These are phyloP conservation scores for Rhypophila decipiens DNA, from an alignment of 495 filamentous ascomycete genomes.

Conservation along the genomic window DNA sequence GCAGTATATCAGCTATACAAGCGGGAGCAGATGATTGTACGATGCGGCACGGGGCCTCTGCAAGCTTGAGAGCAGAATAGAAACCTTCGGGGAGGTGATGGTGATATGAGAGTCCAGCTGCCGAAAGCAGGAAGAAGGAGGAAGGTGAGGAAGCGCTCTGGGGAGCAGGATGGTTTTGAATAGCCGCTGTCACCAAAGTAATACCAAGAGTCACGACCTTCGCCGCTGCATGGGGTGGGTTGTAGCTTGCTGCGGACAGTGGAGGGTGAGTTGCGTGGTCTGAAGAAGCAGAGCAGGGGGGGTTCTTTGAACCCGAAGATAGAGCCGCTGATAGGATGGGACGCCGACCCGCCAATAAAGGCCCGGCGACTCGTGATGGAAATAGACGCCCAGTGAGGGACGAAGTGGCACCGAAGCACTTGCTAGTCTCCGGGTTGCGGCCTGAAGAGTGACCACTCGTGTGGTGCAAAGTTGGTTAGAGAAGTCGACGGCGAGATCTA, in stretches of 20 bases:
- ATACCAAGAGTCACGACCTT: slow-evolving; percentile 15
- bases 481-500: slow-evolving; percentile 4
- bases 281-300: slow-evolving; percentile 15
- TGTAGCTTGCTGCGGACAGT: too few species aligned
- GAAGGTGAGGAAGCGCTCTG: slow-evolving; percentile 23
- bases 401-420: slow-evolving; percentile 19
- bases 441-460: slow-evolving; percentile 19
- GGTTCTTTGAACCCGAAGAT: slow-evolving; percentile 2
- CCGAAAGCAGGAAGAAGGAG: slow-evolving; percentile 32
- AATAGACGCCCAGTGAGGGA: slow-evolving; percentile 31
- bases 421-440: slow-evolving; percentile 20
- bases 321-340: slow-evolving; percentile 28
- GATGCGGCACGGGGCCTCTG: slow-evolving; percentile 2
- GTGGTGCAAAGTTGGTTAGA: slow-evolving; percentile 8
- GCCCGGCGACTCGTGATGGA: slow-evolving; percentile 26
- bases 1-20: slow-evolving; percentile 20
- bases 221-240: slow-evolving; percentile 34
- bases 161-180: slow-evolving; percentile 47
- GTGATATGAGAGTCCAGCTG: slow-evolving; percentile 52
- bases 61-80: slow-evolving; percentile 18
- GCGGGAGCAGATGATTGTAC: slow-evolving; percentile 1
- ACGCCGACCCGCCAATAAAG: slow-evolving; percentile 23
- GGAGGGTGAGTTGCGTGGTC: slow-evolving; percentile 20
- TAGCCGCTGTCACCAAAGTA: slow-evolving; percentile 37
- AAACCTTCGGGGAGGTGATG: slow-evolving; percentile 23